Evolutionary conservation across 1,284 basidiomycete genomes (phyloP).

Genomic region (Veloboletus limbatus): DNA sequence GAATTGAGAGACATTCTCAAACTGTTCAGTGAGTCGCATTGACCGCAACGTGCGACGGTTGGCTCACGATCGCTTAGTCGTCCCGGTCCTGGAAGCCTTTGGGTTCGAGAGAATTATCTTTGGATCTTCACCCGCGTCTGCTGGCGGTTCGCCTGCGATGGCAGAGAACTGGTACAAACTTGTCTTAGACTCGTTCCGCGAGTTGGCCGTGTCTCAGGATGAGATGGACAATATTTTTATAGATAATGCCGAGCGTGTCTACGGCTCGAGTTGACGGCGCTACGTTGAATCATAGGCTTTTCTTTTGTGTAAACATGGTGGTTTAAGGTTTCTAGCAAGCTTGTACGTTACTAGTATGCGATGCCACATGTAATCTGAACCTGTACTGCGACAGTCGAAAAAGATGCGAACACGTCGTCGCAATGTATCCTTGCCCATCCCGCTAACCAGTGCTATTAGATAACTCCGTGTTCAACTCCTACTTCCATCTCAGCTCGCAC

Average conservation of each 20-base stretch:
- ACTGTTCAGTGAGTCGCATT: constrained; percentile 75
- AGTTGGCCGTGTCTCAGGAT: constrained; percentile 78
- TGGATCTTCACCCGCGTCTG: constrained; percentile 51
- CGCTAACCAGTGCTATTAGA: not conserved
- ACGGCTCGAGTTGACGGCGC: constrained; percentile 34
- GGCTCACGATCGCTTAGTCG: constrained; percentile 46
- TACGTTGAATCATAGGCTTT: not conserved
- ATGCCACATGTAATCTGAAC: not conserved
- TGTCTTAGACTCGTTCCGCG: constrained; percentile 75
- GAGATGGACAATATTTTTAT: constrained; percentile 73
- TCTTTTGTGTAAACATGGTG: no score
- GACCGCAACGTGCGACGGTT: not conserved
- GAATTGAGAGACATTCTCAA: constrained; percentile 83
- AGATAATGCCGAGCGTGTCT: constrained; percentile 64
- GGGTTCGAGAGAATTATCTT: constrained; percentile 61
- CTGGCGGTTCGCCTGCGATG: constrained; percentile 52
- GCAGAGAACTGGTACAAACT: constrained; percentile 77
- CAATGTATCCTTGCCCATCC: constrained; percentile 11
- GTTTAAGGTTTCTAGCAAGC: no score
- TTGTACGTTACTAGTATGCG: no score
- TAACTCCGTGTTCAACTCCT: not conserved
- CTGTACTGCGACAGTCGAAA: no score
- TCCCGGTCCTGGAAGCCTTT: constrained; percentile 70
- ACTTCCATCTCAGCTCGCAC: constrained; percentile 1
- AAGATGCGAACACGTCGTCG: no score